phyloP scores from a whole-genome alignment of 805 yeast genomes.

The Candida koratica region DNA sequence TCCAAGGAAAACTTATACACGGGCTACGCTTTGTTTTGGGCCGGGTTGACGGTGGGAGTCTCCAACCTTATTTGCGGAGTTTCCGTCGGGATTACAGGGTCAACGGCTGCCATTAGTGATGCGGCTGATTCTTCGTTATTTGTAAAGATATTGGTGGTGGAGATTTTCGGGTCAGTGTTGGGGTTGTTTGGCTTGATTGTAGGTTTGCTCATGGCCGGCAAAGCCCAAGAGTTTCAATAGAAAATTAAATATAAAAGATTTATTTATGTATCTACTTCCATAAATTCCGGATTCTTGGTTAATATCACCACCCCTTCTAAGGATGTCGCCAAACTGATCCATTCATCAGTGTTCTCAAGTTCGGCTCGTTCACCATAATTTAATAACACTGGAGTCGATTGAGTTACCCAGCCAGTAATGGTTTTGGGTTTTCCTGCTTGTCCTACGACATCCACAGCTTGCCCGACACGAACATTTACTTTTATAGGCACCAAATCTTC shows the following conservation, averaged over 20 bases:
- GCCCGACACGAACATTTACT: conserved; percentile 97
- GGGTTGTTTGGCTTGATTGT: conserved; percentile 96
- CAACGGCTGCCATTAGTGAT: conserved; percentile 97
- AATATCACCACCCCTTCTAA: conserved; percentile 92
- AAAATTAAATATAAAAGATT: background rate
- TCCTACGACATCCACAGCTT: conserved; percentile 97
- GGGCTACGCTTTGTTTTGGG: conserved; percentile 96
- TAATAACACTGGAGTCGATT: conserved; percentile 91
- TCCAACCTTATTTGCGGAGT: conserved; percentile 94
- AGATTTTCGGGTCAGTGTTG: conserved; percentile 93
- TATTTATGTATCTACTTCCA: conserved; percentile 49
- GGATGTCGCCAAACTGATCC: conserved; percentile 72
- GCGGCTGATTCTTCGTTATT: conserved; percentile 95
- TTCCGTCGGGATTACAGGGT: conserved; percentile 95
- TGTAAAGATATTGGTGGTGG: conserved; percentile 93
- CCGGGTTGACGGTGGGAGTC: conserved; percentile 92
- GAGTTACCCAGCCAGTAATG: conserved; percentile 99
- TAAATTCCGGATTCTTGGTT: conserved; percentile 82
- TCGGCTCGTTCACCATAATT: conserved; percentile 97
- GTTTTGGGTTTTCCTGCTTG: conserved; percentile 99
- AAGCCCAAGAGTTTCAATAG: conserved; percentile 81
- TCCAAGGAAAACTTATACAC: conserved; percentile 89
- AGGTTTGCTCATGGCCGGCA: conserved; percentile 94
- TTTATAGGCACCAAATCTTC: conserved; percentile 87
- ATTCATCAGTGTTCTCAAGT: conserved; percentile 84